Evolutionary conservation across 2,329 filamentous ascomycete genomes (phyloP).

Genomic region (Botrytis porri): DNA sequence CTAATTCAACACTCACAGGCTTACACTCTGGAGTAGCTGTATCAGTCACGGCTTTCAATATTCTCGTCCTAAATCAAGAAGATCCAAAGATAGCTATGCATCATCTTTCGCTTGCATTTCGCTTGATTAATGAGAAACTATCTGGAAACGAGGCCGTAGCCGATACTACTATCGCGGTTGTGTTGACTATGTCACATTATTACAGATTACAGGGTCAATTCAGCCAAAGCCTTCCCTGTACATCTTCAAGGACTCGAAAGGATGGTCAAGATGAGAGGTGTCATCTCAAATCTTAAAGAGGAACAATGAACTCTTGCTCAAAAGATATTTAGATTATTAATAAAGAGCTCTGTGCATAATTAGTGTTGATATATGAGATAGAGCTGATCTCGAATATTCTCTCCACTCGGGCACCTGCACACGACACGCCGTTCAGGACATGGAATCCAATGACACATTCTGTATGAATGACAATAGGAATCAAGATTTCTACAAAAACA

Average conservation of each 20-base stretch:
- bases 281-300: not conserved
- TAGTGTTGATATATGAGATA: not conserved
- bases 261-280: constrained; percentile 37
- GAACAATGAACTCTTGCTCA: not conserved
- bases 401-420: not conserved
- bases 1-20: constrained; percentile 23
- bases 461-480: too few relatives aligned
- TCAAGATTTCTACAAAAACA: not conserved
- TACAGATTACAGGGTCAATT: constrained; percentile 31
- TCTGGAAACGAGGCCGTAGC: constrained; percentile 30
- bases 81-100: constrained; percentile 26
- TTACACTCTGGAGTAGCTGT: constrained; percentile 37
- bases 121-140: constrained; percentile 36
- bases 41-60: constrained; percentile 25
- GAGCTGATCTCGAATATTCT: not conserved
- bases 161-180: constrained; percentile 35
- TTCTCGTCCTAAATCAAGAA: constrained; percentile 12
- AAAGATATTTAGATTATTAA: not conserved
- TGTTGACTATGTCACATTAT: constrained; percentile 35
- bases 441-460: not conserved
- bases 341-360: too few relatives aligned
- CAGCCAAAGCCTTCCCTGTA: constrained; percentile 29
- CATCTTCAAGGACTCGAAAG: constrained; percentile 37
- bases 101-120: constrained; percentile 34
- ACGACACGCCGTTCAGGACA: not conserved